Base-by-base conservation (phyloP, 2,329 filamentous ascomycete genomes). In the Botrytis tulipae region DNA sequence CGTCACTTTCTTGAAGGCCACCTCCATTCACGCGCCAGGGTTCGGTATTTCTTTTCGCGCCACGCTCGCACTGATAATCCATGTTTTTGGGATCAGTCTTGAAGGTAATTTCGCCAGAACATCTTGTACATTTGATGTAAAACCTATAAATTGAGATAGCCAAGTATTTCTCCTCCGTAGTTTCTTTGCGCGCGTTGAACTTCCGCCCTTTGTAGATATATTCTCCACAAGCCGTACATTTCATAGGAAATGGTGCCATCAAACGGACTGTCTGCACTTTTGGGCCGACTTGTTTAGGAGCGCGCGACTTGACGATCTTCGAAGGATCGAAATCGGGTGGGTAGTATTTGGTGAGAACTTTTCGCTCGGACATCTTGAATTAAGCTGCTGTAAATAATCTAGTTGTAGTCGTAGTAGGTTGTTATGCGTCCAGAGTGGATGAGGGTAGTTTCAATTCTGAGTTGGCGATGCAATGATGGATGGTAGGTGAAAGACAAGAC, bases 151-250 rank as follows among this genome's bases (percentile, higher is more conserved):
- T 94, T 75, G 93, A 89, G 75, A 98, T 97, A 68, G 89, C 89
- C 65, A 97, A 89, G 84, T 99, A 99, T 78, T 92, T 93, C 79
- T 98, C 93, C 32, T 96, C 92, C 0, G 93, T 94, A 0, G 93
- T 97, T 81, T 98, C 94, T 81, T 99, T 99, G 51, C 93, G 88
- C 4, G 94, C 92, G 83, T 98, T 98, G 87, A 98, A 98, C 80
- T 98, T 98, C 75, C 95, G 90, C 0, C 95, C 95, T 78, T 94
- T 93, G 86, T 97, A 95, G 80, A 97, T 96, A 84, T 92, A 97
- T 83, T 97, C 93, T 80, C 89, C 89, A 79, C 88, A 90, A 44
- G 80, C 77, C 10, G 81, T 90, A 82, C 93, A 95, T 80, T 91
- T 91, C 90, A 95, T 93, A 70, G 87, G 90, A 83, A 95, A 96